Conservation (phyloP, 768 basidiomycete genomes). For the Tricholoma furcatifolium region DNA sequence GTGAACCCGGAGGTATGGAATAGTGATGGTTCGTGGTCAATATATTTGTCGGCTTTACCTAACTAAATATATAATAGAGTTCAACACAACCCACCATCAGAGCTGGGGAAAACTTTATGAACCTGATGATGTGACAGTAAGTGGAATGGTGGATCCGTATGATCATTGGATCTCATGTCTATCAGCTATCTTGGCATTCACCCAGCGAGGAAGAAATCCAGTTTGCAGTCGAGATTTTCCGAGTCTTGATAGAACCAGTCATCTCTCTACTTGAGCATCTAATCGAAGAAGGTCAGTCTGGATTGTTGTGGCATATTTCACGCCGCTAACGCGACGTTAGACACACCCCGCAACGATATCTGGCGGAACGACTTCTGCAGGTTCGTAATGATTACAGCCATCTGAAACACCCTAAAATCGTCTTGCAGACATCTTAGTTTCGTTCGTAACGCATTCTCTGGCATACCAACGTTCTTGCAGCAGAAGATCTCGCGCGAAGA, state of each 20-base stretch:
- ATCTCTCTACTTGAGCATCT: slow-evolving; percentile 55
- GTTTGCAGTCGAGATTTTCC: slow-evolving; percentile 71
- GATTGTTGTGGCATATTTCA: not conserved
- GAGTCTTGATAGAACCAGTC: slow-evolving; percentile 63
- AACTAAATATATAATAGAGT: slow-evolving; percentile 43
- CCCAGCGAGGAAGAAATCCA: slow-evolving; percentile 69
- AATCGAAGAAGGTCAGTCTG: slow-evolving; percentile 46
- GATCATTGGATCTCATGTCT: not conserved
- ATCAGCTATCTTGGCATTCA: slow-evolving; percentile 75
- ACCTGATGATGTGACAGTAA: slow-evolving; percentile 66
- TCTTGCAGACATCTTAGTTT: slow-evolving; percentile 58
- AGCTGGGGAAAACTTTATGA: slow-evolving; percentile 82
- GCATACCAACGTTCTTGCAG: slow-evolving; percentile 65
- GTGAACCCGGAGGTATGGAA: slow-evolving; percentile 77
- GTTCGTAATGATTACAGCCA: slow-evolving; percentile 29
- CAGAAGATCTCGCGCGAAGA: slow-evolving; percentile 54
- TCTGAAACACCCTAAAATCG: not conserved
- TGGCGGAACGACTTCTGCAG: slow-evolving; percentile 91
- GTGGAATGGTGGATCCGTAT: slow-evolving; percentile 8
- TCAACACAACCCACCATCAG: slow-evolving; percentile 64
- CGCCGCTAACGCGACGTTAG: slow-evolving; percentile 22
- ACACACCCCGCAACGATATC: slow-evolving; percentile 47
- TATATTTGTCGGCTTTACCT: not conserved
- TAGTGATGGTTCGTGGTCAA: slow-evolving; percentile 52
- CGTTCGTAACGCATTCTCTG: slow-evolving; percentile 73